Evolutionary conservation across 2,329 filamentous ascomycete genomes (phyloP).

Genomic region (Magnaporthiopsis incrustans): DNA sequence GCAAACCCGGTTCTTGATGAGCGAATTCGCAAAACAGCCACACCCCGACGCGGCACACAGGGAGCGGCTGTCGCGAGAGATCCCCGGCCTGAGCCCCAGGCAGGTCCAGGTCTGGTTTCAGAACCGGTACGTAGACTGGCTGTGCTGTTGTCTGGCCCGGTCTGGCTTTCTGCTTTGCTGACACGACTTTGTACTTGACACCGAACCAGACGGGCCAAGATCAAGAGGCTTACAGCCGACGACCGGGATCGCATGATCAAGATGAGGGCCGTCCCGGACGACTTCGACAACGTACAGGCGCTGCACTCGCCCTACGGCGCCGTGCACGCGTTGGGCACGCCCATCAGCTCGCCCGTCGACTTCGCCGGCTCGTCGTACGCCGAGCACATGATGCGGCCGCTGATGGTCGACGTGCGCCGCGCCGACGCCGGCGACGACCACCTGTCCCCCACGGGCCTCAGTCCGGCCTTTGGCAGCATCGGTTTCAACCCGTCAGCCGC

Average conservation of each 20-base stretch:
- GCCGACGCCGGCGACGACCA: slow-evolving; percentile 52
- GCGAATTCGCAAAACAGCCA: slow-evolving; percentile 89
- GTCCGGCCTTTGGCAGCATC: slow-evolving; percentile 58
- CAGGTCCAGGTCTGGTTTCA: slow-evolving; percentile 99
- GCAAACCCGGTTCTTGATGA: slow-evolving; percentile 96
- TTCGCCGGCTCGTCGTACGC: slow-evolving; percentile 41
- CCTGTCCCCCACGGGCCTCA: slow-evolving; percentile 58
- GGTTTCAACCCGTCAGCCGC: slow-evolving; percentile 48
- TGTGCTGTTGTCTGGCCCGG: no score
- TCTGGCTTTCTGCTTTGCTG: slow-evolving; percentile 3
- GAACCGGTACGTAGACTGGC: slow-evolving; percentile 59
- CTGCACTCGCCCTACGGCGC: slow-evolving; percentile 61
- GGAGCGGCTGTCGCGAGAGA: slow-evolving; percentile 79
- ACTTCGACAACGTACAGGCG: slow-evolving; percentile 63
- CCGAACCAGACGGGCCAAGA: slow-evolving; percentile 54
- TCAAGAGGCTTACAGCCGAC: slow-evolving; percentile 62
- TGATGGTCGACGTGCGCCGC: slow-evolving; percentile 62
- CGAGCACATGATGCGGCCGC: slow-evolving; percentile 56
- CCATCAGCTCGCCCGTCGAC: slow-evolving; percentile 40
- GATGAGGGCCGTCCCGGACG: slow-evolving; percentile 62
- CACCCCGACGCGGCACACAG: slow-evolving; percentile 89
- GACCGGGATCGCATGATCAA: slow-evolving; percentile 65
- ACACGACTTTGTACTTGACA: not conserved
- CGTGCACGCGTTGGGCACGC: slow-evolving; percentile 41
- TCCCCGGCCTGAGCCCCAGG: slow-evolving; percentile 81